Percentiles rank a stretch among this genome's conserved stretches.
These are phyloP conservation scores for Ceriops zippeliana DNA, from an alignment of 345 rosid species.

Conservation along the genomic window DNA sequence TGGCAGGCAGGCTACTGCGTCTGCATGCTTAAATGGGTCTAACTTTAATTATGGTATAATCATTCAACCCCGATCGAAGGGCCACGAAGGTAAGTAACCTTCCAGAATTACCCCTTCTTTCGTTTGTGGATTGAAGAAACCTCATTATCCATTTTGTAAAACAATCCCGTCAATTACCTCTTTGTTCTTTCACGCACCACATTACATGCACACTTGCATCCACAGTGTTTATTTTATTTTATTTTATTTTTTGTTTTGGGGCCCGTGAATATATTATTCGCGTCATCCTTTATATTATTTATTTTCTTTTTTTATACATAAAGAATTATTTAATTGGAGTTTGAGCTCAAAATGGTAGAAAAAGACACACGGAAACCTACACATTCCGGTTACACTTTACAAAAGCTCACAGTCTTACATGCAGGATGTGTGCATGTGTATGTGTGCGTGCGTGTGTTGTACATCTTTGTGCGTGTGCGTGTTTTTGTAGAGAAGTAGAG, in stretches of 20 bases:
- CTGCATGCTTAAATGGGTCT: slow-evolving; percentile 6
- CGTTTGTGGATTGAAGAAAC: neutral
- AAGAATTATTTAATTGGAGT: neutral
- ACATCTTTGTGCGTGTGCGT: neutral
- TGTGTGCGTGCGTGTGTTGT: neutral
- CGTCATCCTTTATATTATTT: neutral
- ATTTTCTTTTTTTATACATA: too few species aligned
- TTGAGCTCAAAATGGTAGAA: slow-evolving; percentile 17
- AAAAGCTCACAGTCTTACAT: neutral
- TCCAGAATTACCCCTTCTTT: neutral
- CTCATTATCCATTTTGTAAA: neutral
- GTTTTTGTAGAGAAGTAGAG: neutral
- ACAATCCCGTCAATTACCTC: slow-evolving; percentile 8
- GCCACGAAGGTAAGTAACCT: slow-evolving; percentile 20
- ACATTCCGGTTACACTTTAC: slow-evolving; percentile 16
- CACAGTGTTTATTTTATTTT: neutral
- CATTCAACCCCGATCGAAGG: slow-evolving; percentile 12
- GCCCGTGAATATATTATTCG: neutral
- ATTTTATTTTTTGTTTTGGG: too few species aligned
- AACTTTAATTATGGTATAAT: slow-evolving; percentile 27
- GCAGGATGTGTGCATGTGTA: neutral
- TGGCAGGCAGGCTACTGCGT: neutral
- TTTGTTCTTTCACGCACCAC: neutral
- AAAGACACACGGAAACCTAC: slow-evolving; percentile 20
- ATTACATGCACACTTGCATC: neutral